Percentiles rank a stretch among this genome's conserved stretches.
These are phyloP conservation scores for Ceratocystis alfenasii DNA, from an alignment of 2,329 filamentous ascomycete genomes.

Conservation along the genomic window DNA sequence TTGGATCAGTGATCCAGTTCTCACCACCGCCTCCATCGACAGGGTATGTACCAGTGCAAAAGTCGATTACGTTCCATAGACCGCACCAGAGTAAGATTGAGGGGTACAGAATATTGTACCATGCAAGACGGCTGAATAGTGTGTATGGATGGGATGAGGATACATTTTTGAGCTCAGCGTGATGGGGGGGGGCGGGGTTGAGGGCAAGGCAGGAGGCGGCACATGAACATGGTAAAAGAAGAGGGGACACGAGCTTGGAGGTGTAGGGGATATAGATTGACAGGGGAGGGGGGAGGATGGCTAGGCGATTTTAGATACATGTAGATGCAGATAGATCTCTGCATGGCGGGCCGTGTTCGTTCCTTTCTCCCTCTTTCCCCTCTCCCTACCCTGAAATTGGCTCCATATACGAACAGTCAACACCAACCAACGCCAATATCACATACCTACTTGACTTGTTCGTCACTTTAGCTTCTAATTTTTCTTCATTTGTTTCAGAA, in stretches of 20 bases:
- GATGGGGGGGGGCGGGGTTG: background rate
- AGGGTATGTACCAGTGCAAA: slow-evolving; percentile 24
- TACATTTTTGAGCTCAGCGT: slow-evolving; percentile 26
- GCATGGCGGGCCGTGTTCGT: background rate
- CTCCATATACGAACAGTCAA: background rate
- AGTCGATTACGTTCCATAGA: slow-evolving; percentile 30
- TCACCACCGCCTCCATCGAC: slow-evolving; percentile 25
- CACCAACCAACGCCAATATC: background rate
- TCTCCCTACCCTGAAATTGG: slow-evolving; percentile 38
- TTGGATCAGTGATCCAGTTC: slow-evolving; percentile 35
- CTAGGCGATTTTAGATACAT: background rate
- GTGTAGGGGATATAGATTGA: background rate
- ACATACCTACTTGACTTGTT: no score
- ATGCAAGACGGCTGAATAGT: slow-evolving; percentile 28
- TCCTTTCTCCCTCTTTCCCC: slow-evolving; percentile 53
- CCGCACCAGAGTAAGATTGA: slow-evolving; percentile 32
- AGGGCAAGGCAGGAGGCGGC: background rate
- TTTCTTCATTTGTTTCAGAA: no score
- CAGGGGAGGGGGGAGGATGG: background rate
- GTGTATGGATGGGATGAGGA: slow-evolving; percentile 31
- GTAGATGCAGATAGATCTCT: background rate
- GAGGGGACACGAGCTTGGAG: background rate
- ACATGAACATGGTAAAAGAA: no score
- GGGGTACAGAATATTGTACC: slow-evolving; percentile 26
- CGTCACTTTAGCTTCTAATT: no score